A percentile compares a stretch with the other conserved stretches of the same genome.
Conservation (phyloP, 2,329 filamentous ascomycete species). For the Ophiostoma pallidulum region DNA sequence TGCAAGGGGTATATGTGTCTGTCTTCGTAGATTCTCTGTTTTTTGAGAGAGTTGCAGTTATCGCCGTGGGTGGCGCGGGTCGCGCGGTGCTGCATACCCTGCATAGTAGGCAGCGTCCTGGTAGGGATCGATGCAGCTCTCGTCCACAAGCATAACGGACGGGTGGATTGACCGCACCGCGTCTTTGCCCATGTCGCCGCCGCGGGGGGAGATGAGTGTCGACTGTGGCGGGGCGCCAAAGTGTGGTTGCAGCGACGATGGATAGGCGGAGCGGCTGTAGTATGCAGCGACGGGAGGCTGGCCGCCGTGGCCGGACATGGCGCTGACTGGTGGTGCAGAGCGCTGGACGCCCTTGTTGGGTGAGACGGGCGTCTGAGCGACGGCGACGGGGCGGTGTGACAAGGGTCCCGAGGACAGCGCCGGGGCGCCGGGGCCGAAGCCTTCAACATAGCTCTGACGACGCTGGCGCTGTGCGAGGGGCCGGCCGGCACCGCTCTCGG, state of each 20-base stretch:
- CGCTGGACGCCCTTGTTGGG: conserved; percentile 8
- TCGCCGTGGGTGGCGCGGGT: neutral
- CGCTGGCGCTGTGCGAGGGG: conserved; percentile 14
- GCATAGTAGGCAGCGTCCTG: neutral
- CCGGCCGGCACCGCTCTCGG: conserved; percentile 19
- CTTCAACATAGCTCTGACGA: conserved; percentile 24
- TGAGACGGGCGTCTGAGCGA: conserved; percentile 7
- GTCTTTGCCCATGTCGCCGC: neutral
- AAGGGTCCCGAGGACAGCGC: conserved; percentile 1
- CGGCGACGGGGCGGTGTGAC: neutral
- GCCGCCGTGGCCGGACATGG: neutral
- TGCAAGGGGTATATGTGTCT: neutral
- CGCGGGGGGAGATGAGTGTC: conserved; percentile 1
- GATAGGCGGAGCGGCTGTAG: neutral
- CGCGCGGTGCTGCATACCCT: neutral
- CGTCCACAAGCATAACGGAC: neutral
- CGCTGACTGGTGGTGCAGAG: neutral
- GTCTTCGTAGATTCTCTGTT: neutral
- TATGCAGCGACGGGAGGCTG: neutral
- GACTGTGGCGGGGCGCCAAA: neutral
- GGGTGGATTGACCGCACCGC: neutral
- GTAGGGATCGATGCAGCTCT: neutral
- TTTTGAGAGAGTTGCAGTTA: neutral
- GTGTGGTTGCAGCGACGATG: neutral
- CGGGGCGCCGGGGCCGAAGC: conserved; percentile 19